phyloP scores from a whole-genome alignment of 176 grass and related monocot species.

The Eragrostis curvula region DNA sequence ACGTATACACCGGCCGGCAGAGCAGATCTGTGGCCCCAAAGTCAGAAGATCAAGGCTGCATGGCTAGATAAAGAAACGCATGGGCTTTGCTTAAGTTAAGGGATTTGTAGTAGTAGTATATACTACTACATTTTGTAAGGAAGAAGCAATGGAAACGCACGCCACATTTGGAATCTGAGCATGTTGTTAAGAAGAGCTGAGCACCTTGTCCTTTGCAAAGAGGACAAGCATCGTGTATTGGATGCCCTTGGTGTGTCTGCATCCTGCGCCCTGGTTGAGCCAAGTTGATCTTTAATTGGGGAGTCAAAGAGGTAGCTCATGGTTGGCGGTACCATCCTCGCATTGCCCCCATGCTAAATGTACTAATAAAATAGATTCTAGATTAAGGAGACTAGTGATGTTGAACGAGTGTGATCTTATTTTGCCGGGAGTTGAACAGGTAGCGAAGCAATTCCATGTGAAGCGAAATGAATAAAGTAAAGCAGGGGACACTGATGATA shows the following conservation, averaged over 20 bases:
- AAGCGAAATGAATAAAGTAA: no score
- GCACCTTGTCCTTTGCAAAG: not conserved
- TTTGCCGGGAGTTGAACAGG: not conserved
- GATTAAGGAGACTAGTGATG: not conserved
- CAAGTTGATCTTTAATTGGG: constrained; percentile 39
- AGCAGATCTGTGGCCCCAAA: constrained; percentile 19
- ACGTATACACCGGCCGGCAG: not conserved
- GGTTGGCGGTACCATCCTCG: constrained; percentile 15
- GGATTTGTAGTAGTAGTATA: no score
- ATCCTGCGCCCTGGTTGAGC: not conserved
- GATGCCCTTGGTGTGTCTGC: constrained; percentile 29
- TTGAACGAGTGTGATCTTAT: not conserved
- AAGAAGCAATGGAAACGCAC: not conserved
- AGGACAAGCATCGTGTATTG: constrained; percentile 46
- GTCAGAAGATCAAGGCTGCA: constrained; percentile 23
- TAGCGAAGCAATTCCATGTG: not conserved
- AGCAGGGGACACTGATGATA: no score
- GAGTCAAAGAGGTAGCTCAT: constrained; percentile 47
- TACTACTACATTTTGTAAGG: not conserved
- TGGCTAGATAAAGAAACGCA: constrained; percentile 18
- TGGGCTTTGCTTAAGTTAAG: not conserved
- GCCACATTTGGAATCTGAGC: constrained; percentile 36
- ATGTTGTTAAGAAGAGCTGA: not conserved
- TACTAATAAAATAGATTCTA: not conserved
- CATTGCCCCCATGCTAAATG: not conserved